These are phyloP conservation scores for Rhodotorula sp. DNA, from an alignment of 1,284 basidiomycete genomes.

Conservation along the genomic window DNA sequence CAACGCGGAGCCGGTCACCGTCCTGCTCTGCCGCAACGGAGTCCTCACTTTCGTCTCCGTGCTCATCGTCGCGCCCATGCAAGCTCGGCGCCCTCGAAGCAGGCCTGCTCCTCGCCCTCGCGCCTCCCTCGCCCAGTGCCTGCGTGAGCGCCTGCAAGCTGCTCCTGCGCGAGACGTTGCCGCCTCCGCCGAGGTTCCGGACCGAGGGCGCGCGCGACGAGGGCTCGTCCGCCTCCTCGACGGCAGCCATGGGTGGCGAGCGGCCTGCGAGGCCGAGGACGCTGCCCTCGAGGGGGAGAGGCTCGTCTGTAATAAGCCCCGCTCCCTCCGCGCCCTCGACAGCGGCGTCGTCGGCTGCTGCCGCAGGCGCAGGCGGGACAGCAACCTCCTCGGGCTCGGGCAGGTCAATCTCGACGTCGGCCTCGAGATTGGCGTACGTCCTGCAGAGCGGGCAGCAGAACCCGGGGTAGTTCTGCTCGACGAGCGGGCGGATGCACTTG, in stretches of 20 bases:
- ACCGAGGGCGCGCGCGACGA: slow-evolving; percentile 21
- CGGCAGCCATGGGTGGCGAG: slow-evolving; percentile 31
- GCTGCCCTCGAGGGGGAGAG: slow-evolving; percentile 14
- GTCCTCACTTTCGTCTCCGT: not conserved
- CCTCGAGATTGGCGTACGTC: slow-evolving; percentile 85
- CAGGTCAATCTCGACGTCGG: slow-evolving; percentile 77
- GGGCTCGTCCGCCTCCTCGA: slow-evolving; percentile 40
- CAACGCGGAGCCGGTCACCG: not conserved
- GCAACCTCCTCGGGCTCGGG: slow-evolving; percentile 19
- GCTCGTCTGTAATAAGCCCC: slow-evolving; percentile 9
- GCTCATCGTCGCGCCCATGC: too few species aligned
- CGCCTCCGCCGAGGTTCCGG: not conserved
- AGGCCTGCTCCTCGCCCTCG: slow-evolving; percentile 4
- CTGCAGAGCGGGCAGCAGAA: slow-evolving; percentile 92
- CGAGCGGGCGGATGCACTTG: slow-evolving; percentile 92
- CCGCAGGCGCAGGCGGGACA: not conserved
- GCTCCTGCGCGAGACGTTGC: not conserved
- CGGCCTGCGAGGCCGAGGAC: slow-evolving; percentile 1
- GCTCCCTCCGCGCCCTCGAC: not conserved
- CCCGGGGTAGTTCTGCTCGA: slow-evolving; percentile 83
- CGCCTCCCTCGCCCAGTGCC: not conserved
- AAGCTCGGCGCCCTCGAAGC: slow-evolving; percentile 9
- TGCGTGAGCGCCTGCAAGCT: not conserved
- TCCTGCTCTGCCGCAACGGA: not conserved
- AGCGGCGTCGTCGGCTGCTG: not conserved